Evolutionary conservation across 371 early-diverging fungal species (phyloP).

Genomic region (Mucor velutinosus): DNA sequence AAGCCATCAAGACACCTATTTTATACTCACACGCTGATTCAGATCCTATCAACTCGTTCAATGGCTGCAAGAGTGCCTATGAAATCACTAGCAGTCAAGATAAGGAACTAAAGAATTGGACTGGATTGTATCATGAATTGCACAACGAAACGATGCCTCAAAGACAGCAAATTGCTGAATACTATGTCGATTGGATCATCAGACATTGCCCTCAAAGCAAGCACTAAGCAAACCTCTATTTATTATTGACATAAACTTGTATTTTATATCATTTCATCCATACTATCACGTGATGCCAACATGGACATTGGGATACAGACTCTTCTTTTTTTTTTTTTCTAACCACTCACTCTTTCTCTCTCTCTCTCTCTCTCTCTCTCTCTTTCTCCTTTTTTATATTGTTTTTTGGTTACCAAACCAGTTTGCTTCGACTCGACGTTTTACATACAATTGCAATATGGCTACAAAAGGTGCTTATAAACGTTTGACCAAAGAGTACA

Average conservation of each 20-base stretch:
- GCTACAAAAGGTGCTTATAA: conserved; percentile 89
- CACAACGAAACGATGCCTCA: conserved; percentile 54
- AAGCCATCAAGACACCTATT: conserved; percentile 37
- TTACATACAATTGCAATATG: conserved; percentile 54
- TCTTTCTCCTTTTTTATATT: not conserved
- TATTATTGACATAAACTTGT: not conserved
- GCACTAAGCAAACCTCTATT: not conserved
- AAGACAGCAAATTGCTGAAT: conserved; percentile 48
- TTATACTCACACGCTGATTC: conserved; percentile 49
- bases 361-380: not conserved
- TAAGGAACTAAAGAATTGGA: conserved; percentile 51
- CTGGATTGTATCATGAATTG: conserved; percentile 56
- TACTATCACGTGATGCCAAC: not conserved
- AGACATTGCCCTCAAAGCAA: conserved; percentile 22
- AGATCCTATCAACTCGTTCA: conserved; percentile 50
- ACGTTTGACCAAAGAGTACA: conserved; percentile 91
- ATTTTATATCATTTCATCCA: not conserved
- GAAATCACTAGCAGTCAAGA: conserved; percentile 44
- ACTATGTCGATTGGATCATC: conserved; percentile 58
- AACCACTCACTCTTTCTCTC: conserved; percentile 7
- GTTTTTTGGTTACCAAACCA: not conserved
- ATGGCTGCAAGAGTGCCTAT: conserved; percentile 42
- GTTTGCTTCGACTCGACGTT: not conserved
- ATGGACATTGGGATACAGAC: not conserved
- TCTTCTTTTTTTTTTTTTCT: not conserved